A percentile compares a stretch with the other conserved stretches of the same genome.
These are phyloP conservation scores for Tuber indicum DNA, from an alignment of 495 filamentous ascomycete species.

Conservation along the genomic window DNA sequence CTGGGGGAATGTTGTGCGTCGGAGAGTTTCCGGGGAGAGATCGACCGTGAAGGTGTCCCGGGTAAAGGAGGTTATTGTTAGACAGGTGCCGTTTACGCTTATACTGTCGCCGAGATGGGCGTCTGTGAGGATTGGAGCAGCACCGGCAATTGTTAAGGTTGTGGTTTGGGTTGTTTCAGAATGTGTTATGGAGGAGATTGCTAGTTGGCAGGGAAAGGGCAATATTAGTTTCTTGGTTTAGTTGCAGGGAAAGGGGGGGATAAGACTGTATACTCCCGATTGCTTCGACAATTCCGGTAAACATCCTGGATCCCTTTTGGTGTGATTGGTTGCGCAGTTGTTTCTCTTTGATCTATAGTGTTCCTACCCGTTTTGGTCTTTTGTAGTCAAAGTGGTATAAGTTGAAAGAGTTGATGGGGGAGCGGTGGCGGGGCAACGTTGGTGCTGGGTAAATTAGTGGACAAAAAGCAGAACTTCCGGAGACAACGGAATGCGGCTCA, in stretches of 20 bases:
- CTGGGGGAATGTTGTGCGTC: conserved; percentile 82
- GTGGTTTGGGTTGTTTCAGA: conserved; percentile 79
- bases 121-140: conserved; percentile 68
- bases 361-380: not conserved
- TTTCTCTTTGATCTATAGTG: not conserved
- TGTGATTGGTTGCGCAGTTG: not conserved
- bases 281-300: conserved; percentile 92
- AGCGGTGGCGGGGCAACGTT: not conserved
- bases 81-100: conserved; percentile 81
- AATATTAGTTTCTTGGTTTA: conserved; percentile 23
- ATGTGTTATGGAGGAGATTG: conserved; percentile 71
- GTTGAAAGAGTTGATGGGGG: not conserved
- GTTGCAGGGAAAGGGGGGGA: conserved; percentile 1
- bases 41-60: conserved; percentile 73
- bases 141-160: conserved; percentile 76
- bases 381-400: not conserved
- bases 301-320: conserved; percentile 57
- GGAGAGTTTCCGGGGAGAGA: conserved; percentile 91
- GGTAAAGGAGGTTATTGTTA: conserved; percentile 69
- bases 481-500: not conserved
- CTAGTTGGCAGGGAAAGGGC: conserved; percentile 47
- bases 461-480: not conserved
- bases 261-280: conserved; percentile 66
- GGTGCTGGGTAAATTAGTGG: not conserved
- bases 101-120: conserved; percentile 87